Evolutionary conservation across 2,329 filamentous ascomycete genomes (phyloP), one percentile per base, ranked within the genome.

Genomic region (Ascocoryne sarcoides): DNA sequence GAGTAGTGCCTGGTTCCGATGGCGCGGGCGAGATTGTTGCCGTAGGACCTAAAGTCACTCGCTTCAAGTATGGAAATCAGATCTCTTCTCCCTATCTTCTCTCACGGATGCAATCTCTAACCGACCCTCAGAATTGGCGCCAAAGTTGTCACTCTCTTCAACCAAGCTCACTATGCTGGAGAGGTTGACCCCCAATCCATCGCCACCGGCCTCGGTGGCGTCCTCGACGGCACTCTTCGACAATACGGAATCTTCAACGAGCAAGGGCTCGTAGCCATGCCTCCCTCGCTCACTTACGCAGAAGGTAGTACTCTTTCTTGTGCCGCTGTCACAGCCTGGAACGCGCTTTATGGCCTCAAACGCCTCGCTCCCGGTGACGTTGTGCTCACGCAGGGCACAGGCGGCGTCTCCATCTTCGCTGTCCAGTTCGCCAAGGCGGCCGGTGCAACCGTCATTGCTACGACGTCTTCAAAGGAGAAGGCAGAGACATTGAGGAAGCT

Each of bases 251-350:
- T 65, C 16, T 73, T 73, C 49, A 63, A 65, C 4, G 67, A 67
- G 55, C 60, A 82, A 33, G 78, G 76, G 1, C 68, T 85, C 2
- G 77, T 85, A 7, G 56, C 61, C 29, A 69, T 74, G 53, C 81
- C 82, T 0, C 50, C 56, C 3, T 66, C 65, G 12, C 55, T 77
- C 4, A 65, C 50, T 39, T 66, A 62, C 31, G 43, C 62, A 1
- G 70, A 76, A 44, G 68, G 63, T 1, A 62, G 66, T 18, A 75
- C 70, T 1, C 59, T 76, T 1, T 55, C 65, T 2, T 75, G 71
- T 44, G 72, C 73, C 1, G 71, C 64, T 1, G 43, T 76, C 9
- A 75, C 73, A 0, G 69, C 71, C 2, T 77, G 73, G 74, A 77
- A 77, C 48, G 70, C 69, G 5, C 56, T 77, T 3, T 76, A 70